Conservation (phyloP, 2,329 filamentous ascomycete species). For the Graphiopsis chlorocephala region DNA sequence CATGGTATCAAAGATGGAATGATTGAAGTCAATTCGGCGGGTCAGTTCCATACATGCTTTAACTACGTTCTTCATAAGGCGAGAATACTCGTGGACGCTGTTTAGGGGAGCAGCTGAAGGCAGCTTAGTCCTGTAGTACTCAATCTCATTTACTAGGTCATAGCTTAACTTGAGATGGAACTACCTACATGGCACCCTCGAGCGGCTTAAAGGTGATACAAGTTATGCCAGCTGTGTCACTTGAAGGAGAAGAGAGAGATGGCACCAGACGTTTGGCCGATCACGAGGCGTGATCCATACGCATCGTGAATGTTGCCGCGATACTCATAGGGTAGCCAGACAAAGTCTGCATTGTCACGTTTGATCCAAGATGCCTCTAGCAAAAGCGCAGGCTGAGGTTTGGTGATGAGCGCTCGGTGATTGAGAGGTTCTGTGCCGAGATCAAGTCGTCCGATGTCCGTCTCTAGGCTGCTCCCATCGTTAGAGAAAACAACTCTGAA, state of each 20-base stretch:
- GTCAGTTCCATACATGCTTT: too few relatives aligned
- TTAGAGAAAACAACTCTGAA: slow-evolving; percentile 5
- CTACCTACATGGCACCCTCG: too few relatives aligned
- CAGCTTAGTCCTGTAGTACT: too few relatives aligned
- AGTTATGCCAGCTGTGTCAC: background rate
- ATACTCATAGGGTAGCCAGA: slow-evolving; percentile 2
- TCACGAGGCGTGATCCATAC: background rate
- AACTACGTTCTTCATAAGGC: too few relatives aligned
- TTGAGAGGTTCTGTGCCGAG: background rate
- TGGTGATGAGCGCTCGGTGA: background rate
- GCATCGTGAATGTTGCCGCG: background rate
- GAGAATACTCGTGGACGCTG: too few relatives aligned
- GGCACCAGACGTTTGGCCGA: background rate
- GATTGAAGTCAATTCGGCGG: too few relatives aligned
- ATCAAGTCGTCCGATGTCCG: background rate
- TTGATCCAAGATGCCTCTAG: background rate
- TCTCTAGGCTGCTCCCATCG: slow-evolving; percentile 8
- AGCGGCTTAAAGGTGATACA: too few relatives aligned
- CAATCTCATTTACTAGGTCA: too few relatives aligned
- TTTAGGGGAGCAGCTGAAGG: too few relatives aligned
- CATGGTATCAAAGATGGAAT: too few relatives aligned
- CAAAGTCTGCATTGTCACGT: background rate
- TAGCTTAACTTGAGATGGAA: too few relatives aligned
- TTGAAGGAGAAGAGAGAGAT: slow-evolving; percentile 4
- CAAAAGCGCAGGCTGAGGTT: background rate